Conservation (phyloP, 805 yeast genomes). For the Suhomyces pyralidae region DNA sequence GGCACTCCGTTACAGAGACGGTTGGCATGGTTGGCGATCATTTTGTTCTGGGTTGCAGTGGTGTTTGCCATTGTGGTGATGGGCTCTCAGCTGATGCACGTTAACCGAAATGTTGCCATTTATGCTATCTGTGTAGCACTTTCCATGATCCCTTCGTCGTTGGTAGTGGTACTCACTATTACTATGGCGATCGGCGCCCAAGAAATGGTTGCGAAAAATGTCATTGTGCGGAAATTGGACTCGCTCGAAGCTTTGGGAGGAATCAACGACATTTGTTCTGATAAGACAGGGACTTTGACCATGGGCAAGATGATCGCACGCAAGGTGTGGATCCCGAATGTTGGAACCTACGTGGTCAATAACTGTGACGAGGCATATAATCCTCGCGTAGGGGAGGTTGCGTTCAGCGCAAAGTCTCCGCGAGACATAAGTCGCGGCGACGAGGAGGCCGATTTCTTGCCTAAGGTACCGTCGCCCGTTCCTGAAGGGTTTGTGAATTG, state of each 20-base stretch:
- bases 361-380: constrained; percentile 33
- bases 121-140: constrained; percentile 41
- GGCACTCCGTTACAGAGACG: constrained; percentile 47
- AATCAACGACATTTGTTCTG: constrained; percentile 74
- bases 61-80: constrained; percentile 38
- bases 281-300: constrained; percentile 60
- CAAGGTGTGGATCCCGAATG: constrained; percentile 34
- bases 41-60: constrained; percentile 46
- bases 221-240: constrained; percentile 36
- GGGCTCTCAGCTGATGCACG: constrained; percentile 34
- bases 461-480: constrained; percentile 19
- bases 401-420: constrained; percentile 28
- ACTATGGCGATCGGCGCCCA: constrained; percentile 43
- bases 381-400: constrained; percentile 41
- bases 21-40: constrained; percentile 48
- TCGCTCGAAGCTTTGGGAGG: constrained; percentile 40
- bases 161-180: constrained; percentile 37
- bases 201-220: constrained; percentile 34
- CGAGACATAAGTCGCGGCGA: constrained; percentile 25
- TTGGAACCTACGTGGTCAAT: constrained; percentile 32
- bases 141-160: constrained; percentile 39
- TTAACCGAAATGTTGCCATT: constrained; percentile 34
- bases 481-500: constrained; percentile 21
- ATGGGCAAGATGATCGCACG: constrained; percentile 39
- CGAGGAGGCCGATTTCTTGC: constrained; percentile 40